Conservation (phyloP, 23 red algal genomes). For the Agarophyton chilense region DNA sequence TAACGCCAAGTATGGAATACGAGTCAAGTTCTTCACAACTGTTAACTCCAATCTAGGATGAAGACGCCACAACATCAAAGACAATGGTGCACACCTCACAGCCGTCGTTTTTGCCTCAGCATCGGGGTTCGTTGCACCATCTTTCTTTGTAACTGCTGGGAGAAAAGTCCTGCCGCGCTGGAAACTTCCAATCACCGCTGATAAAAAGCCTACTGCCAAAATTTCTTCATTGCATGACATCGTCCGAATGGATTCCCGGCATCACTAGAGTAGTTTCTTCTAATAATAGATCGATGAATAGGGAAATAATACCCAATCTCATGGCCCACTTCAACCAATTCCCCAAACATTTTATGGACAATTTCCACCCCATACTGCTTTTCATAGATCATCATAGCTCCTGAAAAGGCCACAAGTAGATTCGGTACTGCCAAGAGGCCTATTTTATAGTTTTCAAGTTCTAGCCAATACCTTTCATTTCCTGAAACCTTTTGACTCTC, state of each 20-base stretch:
- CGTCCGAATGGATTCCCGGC: background rate
- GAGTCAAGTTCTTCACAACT: background rate
- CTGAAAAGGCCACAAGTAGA: background rate
- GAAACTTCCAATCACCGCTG: background rate
- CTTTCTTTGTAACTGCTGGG: conserved; percentile 42
- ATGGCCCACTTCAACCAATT: background rate
- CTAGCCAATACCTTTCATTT: background rate
- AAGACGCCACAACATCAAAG: background rate
- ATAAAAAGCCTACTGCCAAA: background rate
- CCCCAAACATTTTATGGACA: background rate
- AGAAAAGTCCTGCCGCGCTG: background rate
- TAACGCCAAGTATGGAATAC: background rate
- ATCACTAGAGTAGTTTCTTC: background rate
- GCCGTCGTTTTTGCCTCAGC: conserved; percentile 9
- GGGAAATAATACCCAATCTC: background rate
- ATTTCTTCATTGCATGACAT: background rate
- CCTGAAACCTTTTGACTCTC: background rate
- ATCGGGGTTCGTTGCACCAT: conserved; percentile 9
- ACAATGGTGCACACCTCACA: conserved; percentile 19
- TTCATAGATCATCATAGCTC: background rate
- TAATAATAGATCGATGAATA: background rate
- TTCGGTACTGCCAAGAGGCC: background rate
- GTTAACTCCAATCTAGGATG: background rate
- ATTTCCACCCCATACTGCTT: background rate
- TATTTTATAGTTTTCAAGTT: background rate